Evolutionary conservation across 495 filamentous ascomycete genomes (phyloP), one percentile per base, ranked within the genome.

Genomic region (Neurospora sublineolata): DNA sequence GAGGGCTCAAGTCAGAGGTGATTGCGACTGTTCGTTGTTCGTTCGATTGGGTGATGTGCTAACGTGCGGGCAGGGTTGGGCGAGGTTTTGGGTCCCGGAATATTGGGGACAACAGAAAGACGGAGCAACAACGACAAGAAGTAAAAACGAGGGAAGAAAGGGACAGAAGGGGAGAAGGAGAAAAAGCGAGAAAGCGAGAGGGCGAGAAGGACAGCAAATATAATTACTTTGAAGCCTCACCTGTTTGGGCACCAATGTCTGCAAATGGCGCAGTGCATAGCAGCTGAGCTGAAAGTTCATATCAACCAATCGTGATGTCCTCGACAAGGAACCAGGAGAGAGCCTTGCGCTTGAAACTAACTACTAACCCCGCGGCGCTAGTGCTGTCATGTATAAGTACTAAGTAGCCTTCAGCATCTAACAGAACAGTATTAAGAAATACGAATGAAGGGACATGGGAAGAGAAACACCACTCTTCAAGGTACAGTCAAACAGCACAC

Each of bases 31-130:
- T 60, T 58, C 5, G 5, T 16, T 30, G 2, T 27, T 16, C 23
- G 46, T 60, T 8, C 12, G 11, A 0, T 8, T 16, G 16, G 0
- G 23, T 27, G 11, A 3, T 60, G 11, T 30, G 46, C 0, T 16
- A 30, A 16, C 0, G 5, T 14, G 12, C 23, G 12, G n/a, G 1
- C 3, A 30, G n/a, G 20, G n/a, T 4, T 14, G 46, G 46, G 4
- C 11, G 23, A 7, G 46, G 0, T 58, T 58, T 23, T 3, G 1
- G 3, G 42, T 2, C 2, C 30, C 2, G 30, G 2, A 30, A 30
- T 30, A 11, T 23, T 0, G 0, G n/a, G 42, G 1, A 4, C 9
- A 52, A 5, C 44, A 52, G 1, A 52, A 5, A 20, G 10, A 8
- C 1, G 9, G 4, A 23, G 8, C 1, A 5, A 23, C 1, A 20